Conservation (phyloP, 2,329 filamentous ascomycete genomes). For the Ophiosphaerella korrae region DNA sequence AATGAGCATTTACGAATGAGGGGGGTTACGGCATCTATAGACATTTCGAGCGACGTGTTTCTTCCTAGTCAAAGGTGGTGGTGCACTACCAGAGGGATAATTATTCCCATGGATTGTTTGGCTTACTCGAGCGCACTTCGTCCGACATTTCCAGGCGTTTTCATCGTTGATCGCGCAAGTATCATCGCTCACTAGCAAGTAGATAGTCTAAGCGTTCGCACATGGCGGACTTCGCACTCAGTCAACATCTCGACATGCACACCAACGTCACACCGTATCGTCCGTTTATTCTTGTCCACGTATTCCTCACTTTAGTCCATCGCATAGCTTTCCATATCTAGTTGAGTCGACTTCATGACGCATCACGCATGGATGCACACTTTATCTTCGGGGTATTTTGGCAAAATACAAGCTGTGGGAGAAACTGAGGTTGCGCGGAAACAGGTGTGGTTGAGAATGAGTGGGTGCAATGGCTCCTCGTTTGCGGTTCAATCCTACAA, state of each 20-base stretch:
- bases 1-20: slow-evolving; percentile 30
- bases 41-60: slow-evolving; percentile 31
- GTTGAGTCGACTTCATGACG: not conserved
- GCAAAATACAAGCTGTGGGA: not conserved
- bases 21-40: slow-evolving; percentile 38
- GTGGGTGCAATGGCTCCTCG: not conserved
- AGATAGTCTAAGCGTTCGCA: slow-evolving; percentile 25
- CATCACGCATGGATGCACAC: not conserved
- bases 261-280: not conserved
- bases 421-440: no score
- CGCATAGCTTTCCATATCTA: not conserved
- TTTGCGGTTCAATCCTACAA: slow-evolving; percentile 7
- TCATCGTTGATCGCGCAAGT: slow-evolving; percentile 16
- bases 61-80: not conserved
- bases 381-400: not conserved
- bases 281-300: not conserved
- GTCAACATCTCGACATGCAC: not conserved
- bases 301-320: not conserved
- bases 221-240: not conserved
- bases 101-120: slow-evolving; percentile 14
- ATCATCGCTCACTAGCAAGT: slow-evolving; percentile 20
- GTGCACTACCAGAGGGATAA: slow-evolving; percentile 7
- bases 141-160: slow-evolving; percentile 42
- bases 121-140: slow-evolving; percentile 8
- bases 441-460: not conserved